Conservation (phyloP, 1,284 basidiomycete genomes). For the Thelephora terrestris region DNA sequence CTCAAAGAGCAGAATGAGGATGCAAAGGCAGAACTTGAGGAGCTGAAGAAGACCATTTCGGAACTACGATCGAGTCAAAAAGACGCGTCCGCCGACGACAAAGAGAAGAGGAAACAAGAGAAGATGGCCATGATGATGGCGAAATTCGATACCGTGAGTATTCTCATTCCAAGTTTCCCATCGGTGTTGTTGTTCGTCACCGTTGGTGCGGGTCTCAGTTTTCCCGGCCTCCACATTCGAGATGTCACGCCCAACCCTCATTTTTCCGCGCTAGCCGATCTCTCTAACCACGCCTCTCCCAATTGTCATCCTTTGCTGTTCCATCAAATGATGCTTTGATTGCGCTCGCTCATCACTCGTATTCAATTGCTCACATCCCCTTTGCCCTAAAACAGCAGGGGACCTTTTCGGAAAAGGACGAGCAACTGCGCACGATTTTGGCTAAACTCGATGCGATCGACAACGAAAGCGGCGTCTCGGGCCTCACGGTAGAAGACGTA, state of each 20-base stretch:
- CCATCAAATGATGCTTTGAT: too few relatives aligned
- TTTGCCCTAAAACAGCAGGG: slow-evolving; percentile 45
- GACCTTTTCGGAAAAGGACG: slow-evolving; percentile 88
- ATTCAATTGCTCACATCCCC: slow-evolving; percentile 6
- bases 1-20: slow-evolving; percentile 94
- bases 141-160: slow-evolving; percentile 84
- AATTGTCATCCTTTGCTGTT: too few relatives aligned
- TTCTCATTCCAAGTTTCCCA: background rate
- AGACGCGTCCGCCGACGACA: slow-evolving; percentile 84
- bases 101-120: slow-evolving; percentile 98
- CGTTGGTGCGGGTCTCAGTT: background rate
- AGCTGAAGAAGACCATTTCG: slow-evolving; percentile 73
- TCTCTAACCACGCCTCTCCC: too few relatives aligned
- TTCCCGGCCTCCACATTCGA: slow-evolving; percentile 7
- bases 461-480: slow-evolving; percentile 41
- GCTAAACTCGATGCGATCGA: slow-evolving; percentile 77
- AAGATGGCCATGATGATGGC: slow-evolving; percentile 99
- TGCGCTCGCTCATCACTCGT: background rate
- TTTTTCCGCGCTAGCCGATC: background rate
- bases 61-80: slow-evolving; percentile 78
- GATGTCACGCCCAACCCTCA: background rate
- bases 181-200: background rate
- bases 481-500: slow-evolving; percentile 69
- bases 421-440: slow-evolving; percentile 77
- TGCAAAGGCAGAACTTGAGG: slow-evolving; percentile 82